Conservation (phyloP, 1,139 yeast species). For the Geotrichum phurueaensis region DNA sequence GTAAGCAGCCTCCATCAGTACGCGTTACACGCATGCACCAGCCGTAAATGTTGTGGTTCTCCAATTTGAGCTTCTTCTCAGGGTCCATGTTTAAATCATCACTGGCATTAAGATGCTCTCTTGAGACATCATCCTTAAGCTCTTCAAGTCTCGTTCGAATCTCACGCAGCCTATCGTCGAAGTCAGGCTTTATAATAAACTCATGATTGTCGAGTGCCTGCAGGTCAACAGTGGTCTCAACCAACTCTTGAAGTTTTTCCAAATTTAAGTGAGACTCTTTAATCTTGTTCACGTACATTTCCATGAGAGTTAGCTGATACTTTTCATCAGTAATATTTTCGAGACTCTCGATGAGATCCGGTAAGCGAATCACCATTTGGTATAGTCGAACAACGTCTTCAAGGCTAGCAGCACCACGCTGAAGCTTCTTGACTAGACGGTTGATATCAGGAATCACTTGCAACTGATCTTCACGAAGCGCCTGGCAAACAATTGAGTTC, state of each 20-base stretch:
- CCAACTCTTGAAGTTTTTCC: constrained; percentile 69
- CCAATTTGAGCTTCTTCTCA: constrained; percentile 82
- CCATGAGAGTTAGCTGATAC: constrained; percentile 34
- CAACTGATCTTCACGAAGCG: constrained; percentile 61
- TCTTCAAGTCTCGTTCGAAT: constrained; percentile 54
- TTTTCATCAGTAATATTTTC: constrained; percentile 32
- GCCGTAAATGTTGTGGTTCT: constrained; percentile 79
- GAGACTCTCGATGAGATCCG: constrained; percentile 55
- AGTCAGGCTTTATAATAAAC: constrained; percentile 81
- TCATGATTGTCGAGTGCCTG: constrained; percentile 73
- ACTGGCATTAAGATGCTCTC: constrained; percentile 58
- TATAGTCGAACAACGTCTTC: constrained; percentile 91
- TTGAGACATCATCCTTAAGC: constrained; percentile 50
- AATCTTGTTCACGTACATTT: constrained; percentile 57
- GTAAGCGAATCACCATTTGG: constrained; percentile 66
- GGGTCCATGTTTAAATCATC: constrained; percentile 74
- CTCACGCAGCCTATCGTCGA: constrained; percentile 66
- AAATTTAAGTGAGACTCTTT: constrained; percentile 46
- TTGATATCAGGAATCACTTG: constrained; percentile 76
- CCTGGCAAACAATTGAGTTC: constrained; percentile 56
- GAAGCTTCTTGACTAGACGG: constrained; percentile 62
- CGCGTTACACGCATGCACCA: constrained; percentile 93
- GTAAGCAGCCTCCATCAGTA: constrained; percentile 72
- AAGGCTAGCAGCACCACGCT: constrained; percentile 47
- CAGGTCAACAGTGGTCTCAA: constrained; percentile 87